Base-by-base conservation (phyloP, 1,139 yeast genomes). In the Geotrichum klebahnii region DNA sequence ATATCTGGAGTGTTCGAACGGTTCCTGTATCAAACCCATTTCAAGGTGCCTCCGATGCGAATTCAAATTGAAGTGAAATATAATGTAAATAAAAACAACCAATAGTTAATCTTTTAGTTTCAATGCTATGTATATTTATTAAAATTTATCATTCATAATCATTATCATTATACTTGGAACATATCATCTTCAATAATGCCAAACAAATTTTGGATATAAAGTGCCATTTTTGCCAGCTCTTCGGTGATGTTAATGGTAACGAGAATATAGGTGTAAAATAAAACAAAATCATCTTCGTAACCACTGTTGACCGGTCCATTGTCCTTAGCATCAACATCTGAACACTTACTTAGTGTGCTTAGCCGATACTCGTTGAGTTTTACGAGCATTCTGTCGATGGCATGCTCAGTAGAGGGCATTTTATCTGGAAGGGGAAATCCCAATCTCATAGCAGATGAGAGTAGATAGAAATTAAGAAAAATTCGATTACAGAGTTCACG, bases 401-500 rank as follows among this genome's bases (percentile, higher is more conserved):
- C 84, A 63, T 82, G 86, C 46, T 80, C 86, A 0, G 88, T 82
- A 0, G 88, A 81, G 0, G 94, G 94, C 3, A 90, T 82, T 58
- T 81, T 82, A 32, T 76, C 78, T 0, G 95, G 94, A 26, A 85
- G 64, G 1, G 95, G 95, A 55, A 85, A 79, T 2, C 89, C 89
- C 22, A 87, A 69, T 50, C 80, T 76, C 71, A 86, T 73, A 0
- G 95, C 85, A 31, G 92, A 81, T 2, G 95, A 83, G 10, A 85
- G 74, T 80, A 85, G 81, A 68, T 84, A 85, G 61, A 86, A 84
- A 5, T 82, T 79, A 54, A 85, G 70, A 57, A 86, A 84, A 0
- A 86, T 78, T 22, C 92, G 67, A 57, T 82, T 82, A 59, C 84
- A 85, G 26, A 86, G 70, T 61, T 86, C 94, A 22, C 68, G 73